Evolutionary conservation across 345 rosid genomes (phyloP).

Genomic region (Eucalyptus dawsonii): DNA sequence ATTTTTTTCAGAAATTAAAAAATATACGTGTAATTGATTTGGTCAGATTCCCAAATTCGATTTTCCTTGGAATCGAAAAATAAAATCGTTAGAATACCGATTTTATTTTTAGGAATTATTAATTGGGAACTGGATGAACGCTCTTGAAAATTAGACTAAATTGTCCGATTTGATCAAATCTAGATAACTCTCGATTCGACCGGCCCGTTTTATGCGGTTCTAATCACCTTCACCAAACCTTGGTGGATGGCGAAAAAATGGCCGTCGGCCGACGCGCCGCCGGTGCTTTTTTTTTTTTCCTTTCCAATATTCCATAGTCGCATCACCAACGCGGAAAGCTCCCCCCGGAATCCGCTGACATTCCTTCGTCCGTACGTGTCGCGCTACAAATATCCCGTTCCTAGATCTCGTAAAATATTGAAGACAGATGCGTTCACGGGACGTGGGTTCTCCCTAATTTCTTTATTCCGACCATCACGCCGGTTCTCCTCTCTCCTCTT

Average conservation of each 20-base stretch:
- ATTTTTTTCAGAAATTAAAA: too few relatives aligned
- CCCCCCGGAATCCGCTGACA: neutral
- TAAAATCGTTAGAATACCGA: rapidly evolving
- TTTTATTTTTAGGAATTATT: too few relatives aligned
- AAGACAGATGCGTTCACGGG: neutral
- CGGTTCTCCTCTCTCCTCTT: neutral
- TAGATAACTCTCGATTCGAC: too few relatives aligned
- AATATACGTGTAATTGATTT: too few relatives aligned
- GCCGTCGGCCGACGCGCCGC: neutral
- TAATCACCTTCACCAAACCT: neutral
- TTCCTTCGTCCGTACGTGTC: neutral
- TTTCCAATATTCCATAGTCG: neutral
- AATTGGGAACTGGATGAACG: too few relatives aligned
- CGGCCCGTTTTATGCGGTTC: too few relatives aligned
- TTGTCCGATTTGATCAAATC: rapidly evolving
- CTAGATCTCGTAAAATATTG: neutral
- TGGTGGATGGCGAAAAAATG: neutral
- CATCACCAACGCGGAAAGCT: neutral
- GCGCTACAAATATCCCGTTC: neutral
- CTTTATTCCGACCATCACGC: neutral
- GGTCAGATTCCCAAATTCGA: too few relatives aligned
- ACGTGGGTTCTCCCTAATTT: neutral
- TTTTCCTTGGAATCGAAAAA: rapidly evolving
- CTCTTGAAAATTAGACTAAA: too few relatives aligned
- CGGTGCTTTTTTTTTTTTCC: neutral